Evolutionary conservation across 1,139 yeast genomes (phyloP), one percentile per base, ranked within the genome.

Genomic region (Protomyces inundatus): DNA sequence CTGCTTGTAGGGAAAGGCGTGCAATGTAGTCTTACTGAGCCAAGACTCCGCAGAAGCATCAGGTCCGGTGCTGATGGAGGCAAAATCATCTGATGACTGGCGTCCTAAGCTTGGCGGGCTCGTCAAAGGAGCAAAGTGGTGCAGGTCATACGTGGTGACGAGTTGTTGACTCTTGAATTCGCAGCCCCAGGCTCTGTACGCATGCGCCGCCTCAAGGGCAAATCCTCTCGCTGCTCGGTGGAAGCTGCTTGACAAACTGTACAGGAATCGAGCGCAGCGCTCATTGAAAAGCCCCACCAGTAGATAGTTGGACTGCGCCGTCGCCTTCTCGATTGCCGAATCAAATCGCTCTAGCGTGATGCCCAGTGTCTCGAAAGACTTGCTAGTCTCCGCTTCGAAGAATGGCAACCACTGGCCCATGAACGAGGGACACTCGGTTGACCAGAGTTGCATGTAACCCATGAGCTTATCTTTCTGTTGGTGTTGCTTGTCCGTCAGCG

Each of bases 101-200:
- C 10, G 30, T 16, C 6, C 23, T 6, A 16, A 16, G 2, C 4
- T 42, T 5, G 48, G n/a, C 1, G 42, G 42, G 16, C 12, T 12
- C n/a, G 14, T 14, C 14, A 14, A n/a, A 5, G 42, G 42, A 6
- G 42, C 42, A 16, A 42, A 42, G 12, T 42, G 12, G 9, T 42
- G 16, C 12, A 36, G 39, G 12, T 36, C 12, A 3, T 36, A 36
- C 12, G 39, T 36, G 9, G 2, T 7, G 9, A 12, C 39, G 12
- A 36, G 12, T 36, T 36, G 3, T 3, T 12, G 39, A 36, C 39
- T 9, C 30, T 42, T 42, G 32, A 5, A 16, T 10, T 39, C 56
- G 35, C 62, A 50, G 1, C 62, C 62, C 62, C 62, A 58, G 5
- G 9, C 32, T n/a, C 16, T 32, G 14, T 52, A 58, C 6, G 62